Evolutionary conservation across 768 basidiomycete genomes (phyloP).

Genomic region (Cytidiella melzeri): DNA sequence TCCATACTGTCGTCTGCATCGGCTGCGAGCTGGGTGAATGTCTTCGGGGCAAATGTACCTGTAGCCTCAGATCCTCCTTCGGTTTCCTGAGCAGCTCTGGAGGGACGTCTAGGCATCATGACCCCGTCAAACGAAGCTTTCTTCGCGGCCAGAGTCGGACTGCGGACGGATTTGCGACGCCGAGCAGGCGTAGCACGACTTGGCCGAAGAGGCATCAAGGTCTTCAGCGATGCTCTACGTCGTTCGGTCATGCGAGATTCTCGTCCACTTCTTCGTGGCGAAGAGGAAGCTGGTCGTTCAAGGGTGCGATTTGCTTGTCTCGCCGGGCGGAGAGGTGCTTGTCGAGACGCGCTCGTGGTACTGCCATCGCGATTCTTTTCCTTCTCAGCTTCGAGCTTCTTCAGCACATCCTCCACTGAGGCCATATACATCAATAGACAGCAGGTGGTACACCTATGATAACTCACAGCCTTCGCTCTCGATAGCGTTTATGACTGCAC

Average conservation of each 20-base stretch:
- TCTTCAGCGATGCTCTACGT: not conserved
- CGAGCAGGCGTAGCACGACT: not conserved
- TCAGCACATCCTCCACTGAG: not conserved
- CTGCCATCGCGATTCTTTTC: not conserved
- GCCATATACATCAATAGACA: not conserved
- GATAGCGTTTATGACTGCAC: too few relatives aligned
- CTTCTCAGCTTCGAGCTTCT: not conserved
- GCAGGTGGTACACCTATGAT: too few relatives aligned
- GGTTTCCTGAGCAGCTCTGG: not conserved
- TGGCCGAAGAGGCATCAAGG: not conserved
- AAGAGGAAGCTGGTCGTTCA: too few relatives aligned
- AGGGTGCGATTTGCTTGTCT: too few relatives aligned
- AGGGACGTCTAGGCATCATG: too few relatives aligned
- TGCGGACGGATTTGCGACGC: not conserved
- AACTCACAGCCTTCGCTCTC: too few relatives aligned
- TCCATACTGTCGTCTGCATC: not conserved
- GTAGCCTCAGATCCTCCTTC: not conserved
- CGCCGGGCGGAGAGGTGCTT: too few relatives aligned
- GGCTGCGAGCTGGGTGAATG: not conserved
- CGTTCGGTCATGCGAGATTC: not conserved
- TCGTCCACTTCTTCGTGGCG: not conserved
- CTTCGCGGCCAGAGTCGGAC: not conserved
- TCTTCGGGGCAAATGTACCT: not conserved
- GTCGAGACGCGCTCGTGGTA: too few relatives aligned
- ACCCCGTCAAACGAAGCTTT: not conserved